phyloP scores from a whole-genome alignment of 2,329 filamentous ascomycete genomes.

The Fusarium anthophilum region DNA sequence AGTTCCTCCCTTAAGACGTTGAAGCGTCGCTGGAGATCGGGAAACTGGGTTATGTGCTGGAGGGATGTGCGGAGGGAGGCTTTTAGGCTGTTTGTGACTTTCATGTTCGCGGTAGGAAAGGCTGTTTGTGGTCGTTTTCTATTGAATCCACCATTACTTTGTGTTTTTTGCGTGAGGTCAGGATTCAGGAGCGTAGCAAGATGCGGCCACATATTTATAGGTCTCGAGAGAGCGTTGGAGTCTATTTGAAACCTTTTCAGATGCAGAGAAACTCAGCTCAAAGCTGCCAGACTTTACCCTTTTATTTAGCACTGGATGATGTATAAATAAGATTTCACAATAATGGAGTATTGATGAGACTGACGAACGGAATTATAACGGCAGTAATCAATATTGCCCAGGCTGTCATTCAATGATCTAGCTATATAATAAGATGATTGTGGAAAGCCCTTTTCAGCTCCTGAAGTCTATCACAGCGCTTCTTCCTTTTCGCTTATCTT shows the following conservation, averaged over 20 bases:
- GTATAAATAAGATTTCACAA: no score
- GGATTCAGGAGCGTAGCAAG: not conserved
- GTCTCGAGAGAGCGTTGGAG: not conserved
- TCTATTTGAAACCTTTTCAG: not conserved
- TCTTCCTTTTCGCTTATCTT: not conserved
- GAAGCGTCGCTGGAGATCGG: not conserved
- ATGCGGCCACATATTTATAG: not conserved
- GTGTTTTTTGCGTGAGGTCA: not conserved
- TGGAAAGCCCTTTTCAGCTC: not conserved
- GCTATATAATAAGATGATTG: fast-evolving
- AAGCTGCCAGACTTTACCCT: not conserved
- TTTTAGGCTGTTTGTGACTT: not conserved
- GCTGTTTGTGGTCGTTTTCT: no score
- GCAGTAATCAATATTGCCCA: fast-evolving
- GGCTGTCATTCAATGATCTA: not conserved
- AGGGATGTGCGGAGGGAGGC: not conserved
- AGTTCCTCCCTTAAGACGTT: not conserved
- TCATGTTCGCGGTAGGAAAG: not conserved
- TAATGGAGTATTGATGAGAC: not conserved
- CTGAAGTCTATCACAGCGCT: not conserved
- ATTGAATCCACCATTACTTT: not conserved
- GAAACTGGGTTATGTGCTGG: not conserved
- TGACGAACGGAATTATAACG: no score
- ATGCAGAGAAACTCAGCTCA: no score
- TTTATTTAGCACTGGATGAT: not conserved